Evolutionary conservation across 805 yeast genomes (phyloP).

Genomic region (Clavispora santaluciae): DNA sequence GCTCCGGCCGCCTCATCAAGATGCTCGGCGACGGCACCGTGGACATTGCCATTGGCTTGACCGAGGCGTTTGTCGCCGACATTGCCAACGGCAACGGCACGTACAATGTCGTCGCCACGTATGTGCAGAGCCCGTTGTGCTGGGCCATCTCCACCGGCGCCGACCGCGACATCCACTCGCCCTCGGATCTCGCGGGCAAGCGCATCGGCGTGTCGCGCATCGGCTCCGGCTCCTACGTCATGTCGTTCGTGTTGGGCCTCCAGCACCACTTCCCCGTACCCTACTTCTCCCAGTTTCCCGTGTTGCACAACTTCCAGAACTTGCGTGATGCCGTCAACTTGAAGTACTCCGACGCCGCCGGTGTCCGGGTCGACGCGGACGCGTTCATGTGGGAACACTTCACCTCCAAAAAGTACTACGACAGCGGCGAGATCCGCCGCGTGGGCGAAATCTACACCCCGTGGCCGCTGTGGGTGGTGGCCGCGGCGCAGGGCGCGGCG

Average conservation of each 20-base stretch:
- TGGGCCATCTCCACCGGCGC: constrained; percentile 87
- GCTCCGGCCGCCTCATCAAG: constrained; percentile 83
- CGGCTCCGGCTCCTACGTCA: constrained; percentile 88
- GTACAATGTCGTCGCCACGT: constrained; percentile 72
- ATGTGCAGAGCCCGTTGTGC: constrained; percentile 79
- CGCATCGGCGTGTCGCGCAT: constrained; percentile 78
- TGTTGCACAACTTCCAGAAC: constrained; percentile 65
- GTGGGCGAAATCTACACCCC: constrained; percentile 91
- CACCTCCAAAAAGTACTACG: constrained; percentile 83
- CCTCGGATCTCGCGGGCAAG: constrained; percentile 53
- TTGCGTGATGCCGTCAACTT: constrained; percentile 76
- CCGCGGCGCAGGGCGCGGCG: constrained; percentile 42
- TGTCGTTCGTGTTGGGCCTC: constrained; percentile 79
- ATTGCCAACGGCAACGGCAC: constrained; percentile 62
- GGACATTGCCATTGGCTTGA: constrained; percentile 81
- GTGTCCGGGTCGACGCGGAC: constrained; percentile 45
- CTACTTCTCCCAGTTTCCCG: constrained; percentile 48
- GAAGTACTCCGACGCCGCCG: constrained; percentile 27
- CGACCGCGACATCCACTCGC: constrained; percentile 50
- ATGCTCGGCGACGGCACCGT: constrained; percentile 58
- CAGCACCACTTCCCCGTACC: constrained; percentile 51
- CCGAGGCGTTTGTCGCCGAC: constrained; percentile 88
- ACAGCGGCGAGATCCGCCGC: constrained; percentile 68
- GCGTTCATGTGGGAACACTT: constrained; percentile 97
- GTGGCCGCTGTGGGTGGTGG: constrained; percentile 93